These are phyloP conservation scores for Dipteronia dyeriana DNA, from an alignment of 345 rosid species.

Conservation along the genomic window DNA sequence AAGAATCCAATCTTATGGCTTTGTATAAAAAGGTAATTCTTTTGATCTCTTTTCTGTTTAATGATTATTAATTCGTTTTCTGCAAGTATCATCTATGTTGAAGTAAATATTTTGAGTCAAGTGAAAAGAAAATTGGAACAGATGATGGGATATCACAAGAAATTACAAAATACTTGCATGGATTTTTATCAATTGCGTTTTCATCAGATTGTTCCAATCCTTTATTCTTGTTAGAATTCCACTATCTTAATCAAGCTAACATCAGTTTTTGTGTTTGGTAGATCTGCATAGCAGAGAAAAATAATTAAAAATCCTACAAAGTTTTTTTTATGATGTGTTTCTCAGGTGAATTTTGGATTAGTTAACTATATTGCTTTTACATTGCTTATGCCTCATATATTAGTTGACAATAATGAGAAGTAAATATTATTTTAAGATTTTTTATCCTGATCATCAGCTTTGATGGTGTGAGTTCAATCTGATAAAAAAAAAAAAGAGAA, in stretches of 20 bases:
- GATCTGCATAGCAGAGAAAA: background rate
- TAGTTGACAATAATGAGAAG: background rate
- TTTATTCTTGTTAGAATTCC: background rate
- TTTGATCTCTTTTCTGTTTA: conserved; percentile 7
- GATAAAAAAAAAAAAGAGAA: background rate
- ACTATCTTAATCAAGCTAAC: background rate
- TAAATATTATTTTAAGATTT: background rate
- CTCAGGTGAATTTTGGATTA: background rate
- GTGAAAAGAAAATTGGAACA: background rate
- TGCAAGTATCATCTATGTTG: background rate
- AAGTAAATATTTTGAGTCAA: background rate
- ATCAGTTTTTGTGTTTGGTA: background rate
- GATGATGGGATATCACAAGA: background rate
- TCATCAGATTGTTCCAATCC: background rate
- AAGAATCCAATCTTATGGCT: conserved; percentile 79
- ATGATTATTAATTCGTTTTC: background rate
- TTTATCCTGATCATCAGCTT: background rate
- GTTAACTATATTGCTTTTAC: conserved; percentile 3
- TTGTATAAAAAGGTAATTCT: conserved; percentile 73
- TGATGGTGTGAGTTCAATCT: background rate
- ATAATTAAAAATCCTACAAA: background rate
- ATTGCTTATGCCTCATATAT: background rate
- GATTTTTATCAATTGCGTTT: background rate
- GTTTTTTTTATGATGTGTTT: background rate
- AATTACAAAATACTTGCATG: background rate